These are phyloP conservation scores for Colletotrichum theobromicola DNA, from an alignment of 2,329 filamentous ascomycete genomes.

Conservation along the genomic window DNA sequence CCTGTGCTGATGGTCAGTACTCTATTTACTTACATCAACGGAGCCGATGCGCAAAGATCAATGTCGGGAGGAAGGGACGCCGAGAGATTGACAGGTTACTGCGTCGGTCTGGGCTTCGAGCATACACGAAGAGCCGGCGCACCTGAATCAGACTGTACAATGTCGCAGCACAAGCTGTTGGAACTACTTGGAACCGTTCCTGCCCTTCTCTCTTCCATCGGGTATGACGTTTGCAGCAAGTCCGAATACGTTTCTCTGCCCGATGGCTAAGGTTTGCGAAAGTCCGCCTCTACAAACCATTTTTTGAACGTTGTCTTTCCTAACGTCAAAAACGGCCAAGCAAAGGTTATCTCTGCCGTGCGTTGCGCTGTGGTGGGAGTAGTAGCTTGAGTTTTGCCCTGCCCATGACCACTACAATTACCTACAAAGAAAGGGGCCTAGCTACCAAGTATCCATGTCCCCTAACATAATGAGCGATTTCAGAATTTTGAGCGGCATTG, in stretches of 20 bases:
- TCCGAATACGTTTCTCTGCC: background rate
- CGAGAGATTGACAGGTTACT: background rate
- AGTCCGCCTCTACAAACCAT: background rate
- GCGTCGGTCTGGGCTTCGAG: background rate
- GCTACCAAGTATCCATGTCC: background rate
- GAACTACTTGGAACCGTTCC: background rate
- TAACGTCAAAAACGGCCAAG: background rate
- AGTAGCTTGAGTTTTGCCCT: background rate
- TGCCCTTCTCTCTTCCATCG: background rate
- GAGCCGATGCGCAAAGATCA: background rate
- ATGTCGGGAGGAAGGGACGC: background rate
- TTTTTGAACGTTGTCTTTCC: rapidly evolving
- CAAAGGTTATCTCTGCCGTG: background rate
- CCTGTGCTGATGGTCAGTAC: background rate
- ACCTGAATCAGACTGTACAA: background rate
- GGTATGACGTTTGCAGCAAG: background rate
- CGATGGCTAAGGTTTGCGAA: background rate
- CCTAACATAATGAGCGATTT: rapidly evolving
- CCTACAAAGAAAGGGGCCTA: background rate
- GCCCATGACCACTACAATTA: background rate
- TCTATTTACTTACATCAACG: background rate
- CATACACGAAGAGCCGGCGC: background rate
- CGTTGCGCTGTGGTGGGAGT: background rate
- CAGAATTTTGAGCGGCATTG: background rate
- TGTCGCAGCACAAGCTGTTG: background rate